phyloP scores from a whole-genome alignment of 495 filamentous ascomycete species.

The Aspergillus bridgeri region DNA sequence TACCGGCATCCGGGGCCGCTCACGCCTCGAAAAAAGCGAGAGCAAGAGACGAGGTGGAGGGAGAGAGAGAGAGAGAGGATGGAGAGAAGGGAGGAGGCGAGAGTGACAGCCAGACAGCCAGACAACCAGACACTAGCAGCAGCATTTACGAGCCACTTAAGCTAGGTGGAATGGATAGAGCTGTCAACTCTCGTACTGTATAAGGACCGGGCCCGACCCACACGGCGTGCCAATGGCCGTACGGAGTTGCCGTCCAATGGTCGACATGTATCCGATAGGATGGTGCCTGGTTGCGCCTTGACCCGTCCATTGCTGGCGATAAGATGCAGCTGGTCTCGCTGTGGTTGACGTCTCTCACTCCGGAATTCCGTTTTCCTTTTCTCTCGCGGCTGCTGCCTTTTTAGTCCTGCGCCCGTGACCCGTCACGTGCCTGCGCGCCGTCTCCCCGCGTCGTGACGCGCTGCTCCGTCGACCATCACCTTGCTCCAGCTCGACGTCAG shows the following conservation, averaged over 20 bases:
- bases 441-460: constrained; percentile 19
- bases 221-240: not conserved
- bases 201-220: not conserved
- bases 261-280: not conserved
- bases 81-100: not conserved
- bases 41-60: too few relatives aligned
- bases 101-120: constrained; percentile 1
- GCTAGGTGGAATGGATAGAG: constrained; percentile 9
- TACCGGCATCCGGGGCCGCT: not conserved
- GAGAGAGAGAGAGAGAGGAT: too few relatives aligned
- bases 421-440: constrained; percentile 34
- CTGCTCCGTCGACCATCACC: not conserved
- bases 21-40: not conserved
- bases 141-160: constrained; percentile 7
- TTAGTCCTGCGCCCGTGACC: not conserved
- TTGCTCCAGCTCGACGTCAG: too few relatives aligned
- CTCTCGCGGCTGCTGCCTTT: not conserved
- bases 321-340: not conserved
- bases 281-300: not conserved
- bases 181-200: constrained; percentile 18
- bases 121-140: not conserved
- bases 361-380: not conserved
- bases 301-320: not conserved
- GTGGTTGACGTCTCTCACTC: not conserved
- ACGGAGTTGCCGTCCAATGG: constrained; percentile 4